Conservation (phyloP, 2,329 filamentous ascomycete genomes). For the Niveomyces coronatus region DNA sequence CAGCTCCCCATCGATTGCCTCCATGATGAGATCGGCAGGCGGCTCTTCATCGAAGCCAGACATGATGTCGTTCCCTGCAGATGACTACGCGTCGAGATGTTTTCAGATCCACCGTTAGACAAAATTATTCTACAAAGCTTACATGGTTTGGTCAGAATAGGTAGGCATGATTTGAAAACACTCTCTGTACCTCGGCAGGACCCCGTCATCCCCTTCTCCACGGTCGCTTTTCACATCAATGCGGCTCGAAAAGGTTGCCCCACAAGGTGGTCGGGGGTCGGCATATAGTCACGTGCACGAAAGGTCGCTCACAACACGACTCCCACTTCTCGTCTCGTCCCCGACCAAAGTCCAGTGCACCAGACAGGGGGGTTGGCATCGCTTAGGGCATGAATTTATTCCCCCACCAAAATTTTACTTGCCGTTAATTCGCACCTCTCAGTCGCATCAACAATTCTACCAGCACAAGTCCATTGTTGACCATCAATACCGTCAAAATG, state of each 20-base stretch:
- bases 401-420: conserved; percentile 28
- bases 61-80: conserved; percentile 1
- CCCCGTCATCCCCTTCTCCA: conserved; percentile 6
- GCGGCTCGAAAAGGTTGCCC: no score
- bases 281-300: no score
- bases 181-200: conserved; percentile 6
- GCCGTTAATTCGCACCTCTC: conserved; percentile 9
- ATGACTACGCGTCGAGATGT: no score
- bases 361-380: conserved; percentile 12
- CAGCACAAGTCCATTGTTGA: conserved; percentile 31
- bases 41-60: conserved; percentile 7
- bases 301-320: no score
- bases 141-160: no score
- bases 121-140: no score
- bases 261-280: no score
- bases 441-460: conserved; percentile 22
- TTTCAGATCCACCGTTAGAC: no score
- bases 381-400: conserved; percentile 32
- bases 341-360: conserved; percentile 10
- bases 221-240: no score
- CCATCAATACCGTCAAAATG: conserved; percentile 51
- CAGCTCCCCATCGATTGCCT: conserved; percentile 28
- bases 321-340: conserved; percentile 8
- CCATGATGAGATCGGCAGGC: conserved; percentile 20
- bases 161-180: no score